Conservation (phyloP, 495 filamentous ascomycete genomes). For the Penicillium daleae region DNA sequence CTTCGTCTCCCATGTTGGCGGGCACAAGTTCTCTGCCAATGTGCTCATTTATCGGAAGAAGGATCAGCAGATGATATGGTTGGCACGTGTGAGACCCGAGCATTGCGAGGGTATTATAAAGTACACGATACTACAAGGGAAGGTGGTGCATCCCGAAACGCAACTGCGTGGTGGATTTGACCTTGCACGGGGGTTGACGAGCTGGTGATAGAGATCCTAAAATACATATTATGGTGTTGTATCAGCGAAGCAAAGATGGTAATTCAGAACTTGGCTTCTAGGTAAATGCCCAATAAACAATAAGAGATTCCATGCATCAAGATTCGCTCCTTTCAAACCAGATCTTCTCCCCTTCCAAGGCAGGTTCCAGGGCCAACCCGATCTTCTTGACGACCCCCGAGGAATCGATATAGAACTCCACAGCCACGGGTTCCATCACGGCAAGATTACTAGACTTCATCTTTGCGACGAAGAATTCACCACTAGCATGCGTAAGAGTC, state of each 20-base stretch:
- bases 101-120: conserved; percentile 92
- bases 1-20: conserved; percentile 93
- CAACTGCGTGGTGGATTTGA: conserved; percentile 94
- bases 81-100: conserved; percentile 83
- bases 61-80: conserved; percentile 86
- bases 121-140: conserved; percentile 87
- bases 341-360: conserved; percentile 35
- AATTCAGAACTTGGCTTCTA: background rate
- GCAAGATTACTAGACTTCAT: conserved; percentile 3
- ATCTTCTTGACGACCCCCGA: conserved; percentile 37
- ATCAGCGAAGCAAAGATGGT: background rate
- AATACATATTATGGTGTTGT: background rate
- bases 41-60: conserved; percentile 81
- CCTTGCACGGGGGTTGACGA: conserved; percentile 71
- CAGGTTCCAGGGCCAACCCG: conserved; percentile 33
- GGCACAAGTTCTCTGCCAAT: conserved; percentile 93
- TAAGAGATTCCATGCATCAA: background rate
- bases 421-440: conserved; percentile 13
- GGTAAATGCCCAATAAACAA: background rate
- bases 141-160: conserved; percentile 83
- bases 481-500: conserved; percentile 15
- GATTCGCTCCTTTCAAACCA: conserved; percentile 28
- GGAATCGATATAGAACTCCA: conserved; percentile 43
- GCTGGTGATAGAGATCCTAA: conserved; percentile 64
- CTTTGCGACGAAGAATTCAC: conserved; percentile 25